phyloP scores from a whole-genome alignment of 2,329 filamentous ascomycete species.

The Escovopsis sp. region DNA sequence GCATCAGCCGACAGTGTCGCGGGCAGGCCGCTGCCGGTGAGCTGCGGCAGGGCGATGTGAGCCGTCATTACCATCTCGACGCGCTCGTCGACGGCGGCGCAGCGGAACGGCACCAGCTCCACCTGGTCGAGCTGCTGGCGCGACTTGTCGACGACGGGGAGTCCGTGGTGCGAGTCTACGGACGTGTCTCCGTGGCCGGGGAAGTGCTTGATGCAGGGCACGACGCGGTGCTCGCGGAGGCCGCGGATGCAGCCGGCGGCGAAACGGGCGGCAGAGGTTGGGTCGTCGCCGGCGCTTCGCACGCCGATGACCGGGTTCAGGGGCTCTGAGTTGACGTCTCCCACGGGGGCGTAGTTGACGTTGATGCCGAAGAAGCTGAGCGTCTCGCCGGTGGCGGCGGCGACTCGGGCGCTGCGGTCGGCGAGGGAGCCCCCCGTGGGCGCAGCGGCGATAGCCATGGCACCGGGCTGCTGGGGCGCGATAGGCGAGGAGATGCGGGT shows the following conservation, averaged over 20 bases:
- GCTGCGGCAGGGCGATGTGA: constrained; percentile 13
- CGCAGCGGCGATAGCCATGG: constrained; percentile 12
- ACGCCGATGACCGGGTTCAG: constrained; percentile 14
- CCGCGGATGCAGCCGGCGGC: constrained; percentile 10
- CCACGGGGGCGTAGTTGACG: constrained; percentile 15
- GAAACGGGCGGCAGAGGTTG: constrained; percentile 8
- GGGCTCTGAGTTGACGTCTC: constrained; percentile 14
- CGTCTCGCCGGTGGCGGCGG: constrained; percentile 10
- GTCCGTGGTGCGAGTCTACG: constrained; percentile 14
- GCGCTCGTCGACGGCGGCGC: constrained; percentile 7
- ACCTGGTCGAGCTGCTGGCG: constrained; percentile 9
- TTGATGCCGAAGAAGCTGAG: constrained; percentile 15
- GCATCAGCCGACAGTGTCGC: constrained; percentile 12
- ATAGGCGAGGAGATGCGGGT: constrained; percentile 13
- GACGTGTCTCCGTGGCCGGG: constrained; percentile 14
- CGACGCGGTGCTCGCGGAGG: constrained; percentile 8
- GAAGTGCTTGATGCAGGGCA: constrained; percentile 15
- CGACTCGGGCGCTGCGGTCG: constrained; percentile 7
- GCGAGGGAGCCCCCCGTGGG: constrained; percentile 2
- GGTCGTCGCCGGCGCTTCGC: constrained; percentile 13
- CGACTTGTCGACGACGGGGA: constrained; percentile 12
- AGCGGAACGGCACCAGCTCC: constrained; percentile 12
- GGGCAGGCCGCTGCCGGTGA: constrained; percentile 9
- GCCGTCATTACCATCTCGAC: constrained; percentile 17
- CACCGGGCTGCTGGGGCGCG: constrained; percentile 12